These are phyloP conservation scores for Termitomyces eurrhizus DNA, from an alignment of 768 basidiomycete species.

Conservation along the genomic window DNA sequence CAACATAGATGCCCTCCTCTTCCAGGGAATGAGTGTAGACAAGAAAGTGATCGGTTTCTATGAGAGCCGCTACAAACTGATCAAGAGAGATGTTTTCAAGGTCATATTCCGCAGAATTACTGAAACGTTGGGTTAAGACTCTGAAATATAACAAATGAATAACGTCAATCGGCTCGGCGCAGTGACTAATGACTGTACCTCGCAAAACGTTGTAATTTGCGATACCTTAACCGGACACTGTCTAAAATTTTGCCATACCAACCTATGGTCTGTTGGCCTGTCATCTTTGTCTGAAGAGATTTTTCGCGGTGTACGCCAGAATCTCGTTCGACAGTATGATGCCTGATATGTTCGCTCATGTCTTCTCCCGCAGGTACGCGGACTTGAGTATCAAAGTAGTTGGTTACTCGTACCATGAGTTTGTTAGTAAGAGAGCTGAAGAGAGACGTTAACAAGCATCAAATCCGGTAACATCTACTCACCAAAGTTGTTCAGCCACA, in stretches of 20 bases:
- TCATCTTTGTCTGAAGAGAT: constrained; percentile 52
- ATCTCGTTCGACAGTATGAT: constrained; percentile 16
- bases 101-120: constrained; percentile 89
- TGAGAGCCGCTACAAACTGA: constrained; percentile 73
- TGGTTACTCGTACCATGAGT: constrained; percentile 87
- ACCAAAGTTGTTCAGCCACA: constrained; percentile 97
- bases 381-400: constrained; percentile 94
- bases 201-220: constrained; percentile 92
- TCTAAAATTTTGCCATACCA: constrained; percentile 96
- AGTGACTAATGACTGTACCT: constrained; percentile 43
- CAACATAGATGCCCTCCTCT: constrained; percentile 87
- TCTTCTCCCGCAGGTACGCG: constrained; percentile 59
- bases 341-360: constrained; percentile 20
- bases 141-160: constrained; percentile 27
- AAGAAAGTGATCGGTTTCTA: constrained; percentile 86
- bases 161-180: neutral
- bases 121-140: constrained; percentile 79
- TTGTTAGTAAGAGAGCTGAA: constrained; percentile 86
- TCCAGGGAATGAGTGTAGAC: constrained; percentile 88
- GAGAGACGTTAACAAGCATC: constrained; percentile 3
- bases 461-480: constrained; percentile 21
- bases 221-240: constrained; percentile 84
- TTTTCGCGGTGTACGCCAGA: constrained; percentile 20
- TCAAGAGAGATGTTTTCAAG: constrained; percentile 73
- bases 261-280: constrained; percentile 72